Evolutionary conservation across 2,329 filamentous ascomycete species (phyloP).

Genomic region (Fusarium devonianum): DNA sequence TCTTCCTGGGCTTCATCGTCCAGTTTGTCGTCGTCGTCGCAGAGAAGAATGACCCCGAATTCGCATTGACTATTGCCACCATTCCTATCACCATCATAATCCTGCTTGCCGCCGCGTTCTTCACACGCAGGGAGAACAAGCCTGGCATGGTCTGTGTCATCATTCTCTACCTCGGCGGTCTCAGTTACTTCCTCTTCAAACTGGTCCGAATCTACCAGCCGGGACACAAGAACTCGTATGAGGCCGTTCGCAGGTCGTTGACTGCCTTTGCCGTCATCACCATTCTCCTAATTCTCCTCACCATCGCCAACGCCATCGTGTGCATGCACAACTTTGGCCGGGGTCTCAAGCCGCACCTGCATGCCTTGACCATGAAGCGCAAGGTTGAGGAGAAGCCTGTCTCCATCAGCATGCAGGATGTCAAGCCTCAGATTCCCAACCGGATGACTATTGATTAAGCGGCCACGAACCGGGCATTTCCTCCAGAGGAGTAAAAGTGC

Average conservation of each 20-base stretch:
- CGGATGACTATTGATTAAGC: slow-evolving; percentile 69
- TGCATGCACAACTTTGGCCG: slow-evolving; percentile 92
- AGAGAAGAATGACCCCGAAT: slow-evolving; percentile 72
- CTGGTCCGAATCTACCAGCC: slow-evolving; percentile 91
- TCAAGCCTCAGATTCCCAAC: slow-evolving; percentile 62
- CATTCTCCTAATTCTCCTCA: slow-evolving; percentile 84
- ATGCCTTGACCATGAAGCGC: slow-evolving; percentile 53
- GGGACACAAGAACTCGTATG: slow-evolving; percentile 66
- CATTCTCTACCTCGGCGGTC: slow-evolving; percentile 83
- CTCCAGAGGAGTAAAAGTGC: background rate
- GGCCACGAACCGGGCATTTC: slow-evolving; percentile 16
- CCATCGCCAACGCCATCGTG: slow-evolving; percentile 84
- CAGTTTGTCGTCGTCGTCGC: slow-evolving; percentile 95
- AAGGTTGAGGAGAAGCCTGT: slow-evolving; percentile 63
- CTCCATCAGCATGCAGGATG: slow-evolving; percentile 63
- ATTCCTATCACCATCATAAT: slow-evolving; percentile 92
- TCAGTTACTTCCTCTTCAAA: slow-evolving; percentile 98
- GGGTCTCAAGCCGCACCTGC: slow-evolving; percentile 87
- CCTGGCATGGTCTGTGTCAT: slow-evolving; percentile 80
- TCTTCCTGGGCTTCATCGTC: slow-evolving; percentile 98
- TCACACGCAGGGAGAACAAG: slow-evolving; percentile 83
- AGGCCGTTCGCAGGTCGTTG: slow-evolving; percentile 81
- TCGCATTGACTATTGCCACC: slow-evolving; percentile 85
- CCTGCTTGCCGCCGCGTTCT: slow-evolving; percentile 83
- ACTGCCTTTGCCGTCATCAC: slow-evolving; percentile 96